phyloP scores from a whole-genome alignment of 2,329 filamentous ascomycete species.

The Colletotrichum lindemuthianum region DNA sequence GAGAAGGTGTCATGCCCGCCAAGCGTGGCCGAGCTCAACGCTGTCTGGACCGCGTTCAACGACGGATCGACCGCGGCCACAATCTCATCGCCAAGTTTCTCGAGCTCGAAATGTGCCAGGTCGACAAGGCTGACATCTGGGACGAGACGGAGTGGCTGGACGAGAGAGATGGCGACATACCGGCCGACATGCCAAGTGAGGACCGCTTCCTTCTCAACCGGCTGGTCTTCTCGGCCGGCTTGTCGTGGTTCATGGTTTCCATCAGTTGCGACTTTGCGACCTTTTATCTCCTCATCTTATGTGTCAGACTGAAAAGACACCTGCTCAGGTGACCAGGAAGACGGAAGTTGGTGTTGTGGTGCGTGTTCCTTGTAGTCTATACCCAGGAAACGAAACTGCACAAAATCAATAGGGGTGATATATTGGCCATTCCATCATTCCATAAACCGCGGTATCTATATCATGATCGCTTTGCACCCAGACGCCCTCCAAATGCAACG shows the following conservation, averaged over 20 bases:
- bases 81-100: slow-evolving; percentile 16
- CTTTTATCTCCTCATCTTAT: slow-evolving; percentile 21
- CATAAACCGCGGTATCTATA: slow-evolving; percentile 2
- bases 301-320: background rate
- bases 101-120: slow-evolving; percentile 23
- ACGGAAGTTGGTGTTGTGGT: too few species aligned
- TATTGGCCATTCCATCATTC: slow-evolving; percentile 30
- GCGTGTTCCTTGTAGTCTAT: background rate
- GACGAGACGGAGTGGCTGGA: slow-evolving; percentile 24
- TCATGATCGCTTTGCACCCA: slow-evolving; percentile 19
- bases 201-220: slow-evolving; percentile 21
- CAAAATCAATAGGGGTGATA: slow-evolving; percentile 1
- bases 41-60: slow-evolving; percentile 22
- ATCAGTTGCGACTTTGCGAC: slow-evolving; percentile 35
- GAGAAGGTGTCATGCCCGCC: slow-evolving; percentile 17
- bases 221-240: slow-evolving; percentile 23
- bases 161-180: slow-evolving; percentile 27
- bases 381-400: background rate
- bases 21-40: background rate
- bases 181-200: slow-evolving; percentile 12
- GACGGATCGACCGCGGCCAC: slow-evolving; percentile 25
- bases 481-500: slow-evolving; percentile 20
- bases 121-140: slow-evolving; percentile 3
- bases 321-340: background rate
- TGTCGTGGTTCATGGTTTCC: slow-evolving; percentile 34